phyloP scores from a whole-genome alignment of 495 filamentous ascomycete species.

The Aspergillus incahuasiensis region DNA sequence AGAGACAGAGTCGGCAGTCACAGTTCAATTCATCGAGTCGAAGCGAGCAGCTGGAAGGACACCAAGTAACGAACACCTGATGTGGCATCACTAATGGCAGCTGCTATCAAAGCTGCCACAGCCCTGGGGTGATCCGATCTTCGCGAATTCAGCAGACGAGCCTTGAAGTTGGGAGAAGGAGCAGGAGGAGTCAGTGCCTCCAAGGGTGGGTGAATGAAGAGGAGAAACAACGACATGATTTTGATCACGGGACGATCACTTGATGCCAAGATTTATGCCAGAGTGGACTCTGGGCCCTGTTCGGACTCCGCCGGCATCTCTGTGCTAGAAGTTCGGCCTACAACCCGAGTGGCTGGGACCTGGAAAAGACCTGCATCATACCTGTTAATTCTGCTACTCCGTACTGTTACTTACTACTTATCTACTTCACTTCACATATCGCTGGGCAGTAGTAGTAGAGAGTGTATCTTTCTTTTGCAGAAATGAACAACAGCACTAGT shows the following conservation, averaged over 20 bases:
- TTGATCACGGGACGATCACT: slow-evolving; percentile 10
- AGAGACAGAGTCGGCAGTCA: slow-evolving; percentile 4
- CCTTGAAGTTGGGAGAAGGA: too few relatives aligned
- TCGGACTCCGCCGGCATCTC: too few relatives aligned
- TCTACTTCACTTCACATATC: too few relatives aligned
- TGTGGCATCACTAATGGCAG: slow-evolving; percentile 18
- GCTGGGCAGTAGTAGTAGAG: too few relatives aligned
- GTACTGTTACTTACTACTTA: too few relatives aligned
- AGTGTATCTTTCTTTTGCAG: not conserved
- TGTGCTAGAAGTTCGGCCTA: not conserved
- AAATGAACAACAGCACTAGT: slow-evolving; percentile 11
- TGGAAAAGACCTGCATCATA: not conserved
- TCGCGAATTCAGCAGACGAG: not conserved
- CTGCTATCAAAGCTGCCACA: slow-evolving; percentile 9
- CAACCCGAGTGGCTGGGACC: not conserved
- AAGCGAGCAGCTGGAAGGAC: slow-evolving; percentile 6
- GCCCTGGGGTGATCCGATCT: not conserved
- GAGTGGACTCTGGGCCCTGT: not conserved
- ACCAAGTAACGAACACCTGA: slow-evolving; percentile 1
- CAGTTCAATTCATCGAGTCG: slow-evolving; percentile 14
- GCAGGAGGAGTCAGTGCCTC: not conserved
- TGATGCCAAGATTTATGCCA: not conserved
- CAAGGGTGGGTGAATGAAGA: not conserved
- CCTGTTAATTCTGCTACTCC: too few relatives aligned
- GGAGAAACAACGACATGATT: not conserved